Conservation (phyloP, 257 asterid genomes). For the Solanum etuberosum region DNA sequence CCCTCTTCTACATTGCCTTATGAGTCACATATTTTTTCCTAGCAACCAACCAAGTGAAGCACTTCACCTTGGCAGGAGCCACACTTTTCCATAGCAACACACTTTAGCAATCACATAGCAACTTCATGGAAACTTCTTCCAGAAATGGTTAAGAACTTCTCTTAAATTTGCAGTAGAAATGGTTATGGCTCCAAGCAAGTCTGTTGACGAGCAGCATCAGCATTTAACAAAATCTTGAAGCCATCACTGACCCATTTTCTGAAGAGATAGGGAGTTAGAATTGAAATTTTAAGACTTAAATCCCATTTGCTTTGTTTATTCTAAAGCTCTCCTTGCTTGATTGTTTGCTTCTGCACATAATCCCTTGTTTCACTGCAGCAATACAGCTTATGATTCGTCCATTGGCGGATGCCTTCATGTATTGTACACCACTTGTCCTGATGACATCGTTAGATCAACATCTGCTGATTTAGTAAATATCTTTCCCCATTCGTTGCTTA, state of each 20-base stretch:
- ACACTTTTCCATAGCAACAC: not conserved
- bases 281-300: not conserved
- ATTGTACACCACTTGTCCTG: slow-evolving; percentile 63
- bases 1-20: not conserved
- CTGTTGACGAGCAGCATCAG: not conserved
- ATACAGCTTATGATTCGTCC: slow-evolving; percentile 62
- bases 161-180: not conserved
- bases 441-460: slow-evolving; percentile 64
- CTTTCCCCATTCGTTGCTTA: slow-evolving; percentile 57
- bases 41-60: not conserved
- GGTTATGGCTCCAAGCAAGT: not conserved
- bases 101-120: not conserved
- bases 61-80: not conserved
- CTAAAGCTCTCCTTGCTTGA: slow-evolving; percentile 1
- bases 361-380: slow-evolving; percentile 35
- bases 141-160: not conserved
- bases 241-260: not conserved
- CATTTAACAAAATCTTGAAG: not conserved
- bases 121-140: not conserved
- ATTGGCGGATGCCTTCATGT: slow-evolving; percentile 73
- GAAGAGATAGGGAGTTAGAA: not conserved
- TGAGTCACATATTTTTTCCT: not conserved
- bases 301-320: not conserved
- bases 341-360: slow-evolving; percentile 12
- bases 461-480: slow-evolving; percentile 48